Evolutionary conservation across 116 monocot species (phyloP), one percentile per base, ranked within the genome.

Genomic region (Iris pallida): DNA sequence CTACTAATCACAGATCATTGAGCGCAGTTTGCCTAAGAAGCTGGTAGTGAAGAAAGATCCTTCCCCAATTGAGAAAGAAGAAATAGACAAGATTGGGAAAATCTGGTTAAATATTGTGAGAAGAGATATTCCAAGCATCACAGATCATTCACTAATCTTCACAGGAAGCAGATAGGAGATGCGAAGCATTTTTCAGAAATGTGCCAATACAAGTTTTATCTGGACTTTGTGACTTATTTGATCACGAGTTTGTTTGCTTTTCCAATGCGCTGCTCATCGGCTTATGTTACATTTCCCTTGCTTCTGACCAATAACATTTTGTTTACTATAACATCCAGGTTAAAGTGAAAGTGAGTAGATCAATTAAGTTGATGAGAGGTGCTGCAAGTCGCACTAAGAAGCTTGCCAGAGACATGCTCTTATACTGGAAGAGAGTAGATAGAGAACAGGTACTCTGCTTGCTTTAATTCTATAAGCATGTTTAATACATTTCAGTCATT

Each of bases 21-120:
- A 98, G 65, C 87, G 97, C 49, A 90, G 90, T 59, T 88, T 98
- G 73, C 93, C 97, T 18, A 98, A 88, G 78, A 98, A 79, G 73
- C 87, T 80, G 65, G 73, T 84, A 72, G 76, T 73, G 47, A 90
- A 83, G 63, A 98, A 90, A 72, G 97, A 98, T 68, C 93, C 92
- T 73, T 88, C 90, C 54, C 70, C 72, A 15, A 75, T 92, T 76
- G 93, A 87, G 69, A 87, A 70, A 68, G 97, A 98, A 68, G 90
- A 88, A 75, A 88, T 82, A 53, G 97, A 98, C 45, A 98, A 90
- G 67, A 85, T 88, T 71, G 74, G 78, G 10, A 98, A 90, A 76
- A n/a, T 84, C 7, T 98, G 97, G 97, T 42, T 82, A 16, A 84
- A 58, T 66, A 90, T 98, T 63, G 87, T 73, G 13, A 75, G 88